Conservation (phyloP, 805 yeast genomes). For the Candida tibetensis region DNA sequence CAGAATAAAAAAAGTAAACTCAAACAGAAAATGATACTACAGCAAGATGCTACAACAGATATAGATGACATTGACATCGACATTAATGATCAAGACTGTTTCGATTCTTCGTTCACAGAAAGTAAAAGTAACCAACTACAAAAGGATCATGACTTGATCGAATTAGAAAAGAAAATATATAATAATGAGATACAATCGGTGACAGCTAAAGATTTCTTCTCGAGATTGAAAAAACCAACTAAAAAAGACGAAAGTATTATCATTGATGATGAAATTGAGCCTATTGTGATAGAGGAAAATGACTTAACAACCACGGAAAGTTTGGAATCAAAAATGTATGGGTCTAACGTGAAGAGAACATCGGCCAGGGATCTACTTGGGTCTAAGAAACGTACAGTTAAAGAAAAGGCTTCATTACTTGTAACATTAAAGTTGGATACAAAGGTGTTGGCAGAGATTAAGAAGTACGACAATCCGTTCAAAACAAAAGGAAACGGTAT, state of each 20-base stretch:
- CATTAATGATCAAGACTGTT: conserved; percentile 7
- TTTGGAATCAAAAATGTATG: conserved; percentile 22
- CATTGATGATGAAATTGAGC: conserved; percentile 3
- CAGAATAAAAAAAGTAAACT: conserved; percentile 10
- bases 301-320: conserved; percentile 1
- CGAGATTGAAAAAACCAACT: conserved; percentile 6
- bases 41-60: neutral
- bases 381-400: conserved; percentile 34
- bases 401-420: conserved; percentile 2
- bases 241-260: neutral
- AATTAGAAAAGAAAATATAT: conserved; percentile 22
- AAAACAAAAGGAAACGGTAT: conserved; percentile 23
- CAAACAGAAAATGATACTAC: conserved; percentile 3
- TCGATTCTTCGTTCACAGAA: conserved; percentile 12
- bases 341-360: conserved; percentile 17
- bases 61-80: conserved; percentile 5
- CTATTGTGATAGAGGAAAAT: conserved; percentile 4
- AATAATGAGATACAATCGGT: conserved; percentile 14
- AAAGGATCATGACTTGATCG: conserved; percentile 18
- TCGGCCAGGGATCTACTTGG: conserved; percentile 48
- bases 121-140: conserved; percentile 11
- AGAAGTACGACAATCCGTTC: conserved; percentile 27
- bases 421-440: conserved; percentile 27
- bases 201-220: conserved; percentile 20
- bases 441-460: conserved; percentile 22